phyloP scores from a whole-genome alignment of 2,329 filamentous ascomycete species.

The Fusarium protoensiforme region DNA sequence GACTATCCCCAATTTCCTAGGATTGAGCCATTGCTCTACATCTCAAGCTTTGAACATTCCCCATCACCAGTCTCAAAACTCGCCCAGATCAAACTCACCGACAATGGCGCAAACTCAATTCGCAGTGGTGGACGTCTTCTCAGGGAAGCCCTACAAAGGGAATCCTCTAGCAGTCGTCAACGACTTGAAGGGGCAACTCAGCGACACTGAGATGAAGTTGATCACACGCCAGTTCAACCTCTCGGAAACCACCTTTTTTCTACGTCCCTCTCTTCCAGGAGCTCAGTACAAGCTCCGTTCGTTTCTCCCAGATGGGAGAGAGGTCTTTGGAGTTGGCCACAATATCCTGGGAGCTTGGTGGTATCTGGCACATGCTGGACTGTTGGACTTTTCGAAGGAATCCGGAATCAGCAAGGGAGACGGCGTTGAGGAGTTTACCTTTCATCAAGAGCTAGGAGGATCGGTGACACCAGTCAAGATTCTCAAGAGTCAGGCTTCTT shows the following conservation, averaged over 20 bases:
- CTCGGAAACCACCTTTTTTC: slow-evolving; percentile 37
- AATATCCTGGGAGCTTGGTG: slow-evolving; percentile 41
- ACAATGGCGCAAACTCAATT: neutral
- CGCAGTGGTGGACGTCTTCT: slow-evolving; percentile 34
- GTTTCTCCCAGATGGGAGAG: slow-evolving; percentile 32
- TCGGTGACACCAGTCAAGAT: slow-evolving; percentile 1
- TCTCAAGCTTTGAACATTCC: neutral
- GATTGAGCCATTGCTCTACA: neutral
- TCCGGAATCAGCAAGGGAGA: too few relatives aligned
- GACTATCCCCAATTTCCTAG: neutral
- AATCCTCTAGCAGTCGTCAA: slow-evolving; percentile 37
- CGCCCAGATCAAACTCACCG: neutral
- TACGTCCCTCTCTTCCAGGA: neutral
- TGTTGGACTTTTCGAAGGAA: slow-evolving; percentile 12
- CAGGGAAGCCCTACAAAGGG: slow-evolving; percentile 25
- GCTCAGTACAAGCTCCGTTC: slow-evolving; percentile 29
- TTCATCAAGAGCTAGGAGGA: neutral
- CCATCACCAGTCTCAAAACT: neutral
- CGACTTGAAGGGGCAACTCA: slow-evolving; percentile 13
- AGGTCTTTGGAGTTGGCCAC: slow-evolving; percentile 36
- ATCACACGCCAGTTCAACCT: slow-evolving; percentile 40
- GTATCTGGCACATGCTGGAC: slow-evolving; percentile 24
- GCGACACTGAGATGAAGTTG: slow-evolving; percentile 32
- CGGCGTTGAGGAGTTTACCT: neutral
- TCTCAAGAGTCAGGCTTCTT: neutral